Evolutionary conservation across 2,329 filamentous ascomycete species (phyloP).

Genomic region (Colletotrichum somersetense): DNA sequence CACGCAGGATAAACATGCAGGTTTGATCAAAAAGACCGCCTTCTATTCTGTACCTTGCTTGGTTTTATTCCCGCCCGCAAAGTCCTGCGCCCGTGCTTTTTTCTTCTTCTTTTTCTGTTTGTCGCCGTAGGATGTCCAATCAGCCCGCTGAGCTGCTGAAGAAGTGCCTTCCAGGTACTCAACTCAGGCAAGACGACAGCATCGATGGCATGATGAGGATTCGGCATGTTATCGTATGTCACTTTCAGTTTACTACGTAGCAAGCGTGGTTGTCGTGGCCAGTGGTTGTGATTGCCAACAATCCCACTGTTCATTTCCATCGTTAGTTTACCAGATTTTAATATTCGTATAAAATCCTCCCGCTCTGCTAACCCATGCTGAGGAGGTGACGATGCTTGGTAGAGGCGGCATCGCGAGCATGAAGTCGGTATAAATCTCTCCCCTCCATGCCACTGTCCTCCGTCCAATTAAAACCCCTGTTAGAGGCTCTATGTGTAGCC

Average conservation of each 20-base stretch:
- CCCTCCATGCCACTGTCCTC: too few species aligned
- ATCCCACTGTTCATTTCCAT: background rate
- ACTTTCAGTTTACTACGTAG: background rate
- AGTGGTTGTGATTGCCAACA: background rate
- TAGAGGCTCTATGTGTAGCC: background rate
- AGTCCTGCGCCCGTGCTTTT: background rate
- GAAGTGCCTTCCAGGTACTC: background rate
- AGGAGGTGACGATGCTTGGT: background rate
- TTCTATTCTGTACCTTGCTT: background rate
- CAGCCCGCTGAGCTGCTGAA: background rate
- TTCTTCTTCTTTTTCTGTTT: too few species aligned
- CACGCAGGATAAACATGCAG: too few species aligned
- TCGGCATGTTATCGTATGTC: background rate
- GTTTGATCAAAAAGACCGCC: background rate
- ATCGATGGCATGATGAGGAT: too few species aligned
- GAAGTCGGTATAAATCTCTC: background rate
- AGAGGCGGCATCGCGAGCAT: background rate
- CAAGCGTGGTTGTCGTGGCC: too few species aligned
- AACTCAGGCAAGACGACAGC: background rate
- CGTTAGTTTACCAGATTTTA: background rate
- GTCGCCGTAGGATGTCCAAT: too few species aligned
- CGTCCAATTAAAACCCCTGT: slow-evolving; percentile 14
- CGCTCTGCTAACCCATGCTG: background rate
- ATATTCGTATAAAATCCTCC: too few species aligned
- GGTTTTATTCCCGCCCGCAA: background rate